These are phyloP conservation scores for Gracilaria caudata DNA, from an alignment of 23 red algal species.

Conservation along the genomic window DNA sequence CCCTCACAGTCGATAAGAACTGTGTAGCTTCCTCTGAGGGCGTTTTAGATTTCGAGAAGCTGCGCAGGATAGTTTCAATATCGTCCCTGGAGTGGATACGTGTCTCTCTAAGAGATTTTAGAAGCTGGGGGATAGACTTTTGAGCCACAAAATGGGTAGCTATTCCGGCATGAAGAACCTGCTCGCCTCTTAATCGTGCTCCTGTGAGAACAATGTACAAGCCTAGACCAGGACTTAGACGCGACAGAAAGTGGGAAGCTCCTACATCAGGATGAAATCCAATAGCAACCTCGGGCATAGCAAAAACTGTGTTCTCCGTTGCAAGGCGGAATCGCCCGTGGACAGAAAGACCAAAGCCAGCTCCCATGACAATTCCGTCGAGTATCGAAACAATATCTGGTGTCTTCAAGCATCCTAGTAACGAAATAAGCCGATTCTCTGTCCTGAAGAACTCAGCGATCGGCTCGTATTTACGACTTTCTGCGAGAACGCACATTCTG, in stretches of 20 bases:
- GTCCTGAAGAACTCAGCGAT: constrained; percentile 70
- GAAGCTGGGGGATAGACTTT: constrained; percentile 31
- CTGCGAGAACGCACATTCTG: constrained; percentile 36
- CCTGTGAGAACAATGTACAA: constrained; percentile 84
- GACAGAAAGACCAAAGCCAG: constrained; percentile 87
- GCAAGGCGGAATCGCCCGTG: constrained; percentile 85
- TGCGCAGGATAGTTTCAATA: constrained; percentile 11
- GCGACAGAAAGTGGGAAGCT: constrained; percentile 77
- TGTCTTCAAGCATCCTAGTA: constrained; percentile 52
- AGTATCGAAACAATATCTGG: constrained; percentile 70
- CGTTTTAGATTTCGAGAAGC: background rate
- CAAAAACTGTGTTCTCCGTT: constrained; percentile 83
- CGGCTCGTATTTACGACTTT: background rate
- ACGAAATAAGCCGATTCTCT: constrained; percentile 75
- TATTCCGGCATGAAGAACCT: constrained; percentile 72
- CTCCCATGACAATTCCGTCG: constrained; percentile 97
- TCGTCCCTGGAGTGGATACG: background rate
- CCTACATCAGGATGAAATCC: constrained; percentile 92
- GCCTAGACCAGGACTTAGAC: constrained; percentile 63
- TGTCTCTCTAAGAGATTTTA: constrained; percentile 1
- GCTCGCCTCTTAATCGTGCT: constrained; percentile 64
- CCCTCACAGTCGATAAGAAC: background rate
- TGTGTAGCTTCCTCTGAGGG: background rate
- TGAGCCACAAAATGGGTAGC: constrained; percentile 90
- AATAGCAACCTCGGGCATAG: constrained; percentile 94